Evolutionary conservation across 495 filamentous ascomycete species (phyloP).

Genomic region (Neurospora sp.): DNA sequence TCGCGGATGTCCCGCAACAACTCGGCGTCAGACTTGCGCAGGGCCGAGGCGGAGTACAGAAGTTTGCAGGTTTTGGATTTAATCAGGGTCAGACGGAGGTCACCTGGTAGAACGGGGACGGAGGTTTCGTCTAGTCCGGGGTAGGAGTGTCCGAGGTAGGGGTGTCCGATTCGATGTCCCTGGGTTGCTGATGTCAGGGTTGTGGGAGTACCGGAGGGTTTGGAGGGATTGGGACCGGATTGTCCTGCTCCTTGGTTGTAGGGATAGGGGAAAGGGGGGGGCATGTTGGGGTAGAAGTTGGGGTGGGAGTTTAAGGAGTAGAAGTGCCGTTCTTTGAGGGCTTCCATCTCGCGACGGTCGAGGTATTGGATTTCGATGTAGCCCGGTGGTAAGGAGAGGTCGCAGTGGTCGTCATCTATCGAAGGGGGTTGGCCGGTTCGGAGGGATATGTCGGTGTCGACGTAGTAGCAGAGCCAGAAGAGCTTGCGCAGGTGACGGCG

Average conservation of each 20-base stretch:
- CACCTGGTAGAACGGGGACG: slow-evolving; percentile 35
- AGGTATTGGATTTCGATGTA: slow-evolving; percentile 29
- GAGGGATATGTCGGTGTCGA: slow-evolving; percentile 42
- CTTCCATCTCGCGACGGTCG: slow-evolving; percentile 1
- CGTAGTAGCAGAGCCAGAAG: slow-evolving; percentile 44
- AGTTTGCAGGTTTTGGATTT: slow-evolving; percentile 38
- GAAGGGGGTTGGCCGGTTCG: slow-evolving; percentile 43
- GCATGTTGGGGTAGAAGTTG: not conserved
- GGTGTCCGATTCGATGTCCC: slow-evolving; percentile 2
- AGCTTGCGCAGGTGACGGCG: slow-evolving; percentile 33
- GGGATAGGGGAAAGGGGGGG: not conserved
- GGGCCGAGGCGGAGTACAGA: slow-evolving; percentile 36
- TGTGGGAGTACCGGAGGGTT: not conserved
- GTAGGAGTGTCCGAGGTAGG: not conserved
- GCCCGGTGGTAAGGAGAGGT: slow-evolving; percentile 37
- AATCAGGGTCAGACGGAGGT: slow-evolving; percentile 40
- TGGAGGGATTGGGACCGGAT: not conserved
- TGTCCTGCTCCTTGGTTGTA: not conserved
- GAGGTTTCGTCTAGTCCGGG: slow-evolving; percentile 11
- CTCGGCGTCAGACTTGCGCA: slow-evolving; percentile 43
- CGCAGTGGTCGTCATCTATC: slow-evolving; percentile 43
- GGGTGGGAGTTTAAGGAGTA: not conserved
- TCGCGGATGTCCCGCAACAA: slow-evolving; percentile 42
- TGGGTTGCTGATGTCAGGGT: slow-evolving; percentile 5
- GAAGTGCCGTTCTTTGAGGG: not conserved